Conservation (phyloP, 805 yeast genomes). For the Candida germanica region DNA sequence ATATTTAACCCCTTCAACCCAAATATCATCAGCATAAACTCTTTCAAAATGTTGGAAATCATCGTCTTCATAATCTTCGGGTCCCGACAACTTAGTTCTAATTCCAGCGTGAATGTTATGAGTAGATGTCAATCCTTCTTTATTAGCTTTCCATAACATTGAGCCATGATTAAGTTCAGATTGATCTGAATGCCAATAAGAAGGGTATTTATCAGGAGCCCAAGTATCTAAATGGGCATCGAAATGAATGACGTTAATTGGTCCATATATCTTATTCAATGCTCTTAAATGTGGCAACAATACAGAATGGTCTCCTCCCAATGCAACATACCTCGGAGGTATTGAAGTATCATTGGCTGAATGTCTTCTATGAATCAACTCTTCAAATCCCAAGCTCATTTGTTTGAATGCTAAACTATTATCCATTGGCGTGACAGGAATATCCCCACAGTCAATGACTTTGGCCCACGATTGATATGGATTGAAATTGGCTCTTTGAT, state of each 20-base stretch:
- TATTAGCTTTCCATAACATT: conserved; percentile 77
- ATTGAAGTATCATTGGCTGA: conserved; percentile 18
- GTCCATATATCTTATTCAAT: conserved; percentile 57
- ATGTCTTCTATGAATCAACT: conserved; percentile 46
- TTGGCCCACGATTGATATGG: conserved; percentile 51
- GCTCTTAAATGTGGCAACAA: conserved; percentile 71
- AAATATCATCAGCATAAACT: conserved; percentile 70
- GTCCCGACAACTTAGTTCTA: conserved; percentile 68
- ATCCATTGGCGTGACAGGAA: conserved; percentile 60
- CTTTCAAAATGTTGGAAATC: conserved; percentile 65
- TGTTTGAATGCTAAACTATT: conserved; percentile 50
- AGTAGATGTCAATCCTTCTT: conserved; percentile 62
- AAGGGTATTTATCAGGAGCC: conserved; percentile 70
- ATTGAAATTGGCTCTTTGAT: conserved; percentile 56
- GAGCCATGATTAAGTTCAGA: conserved; percentile 77
- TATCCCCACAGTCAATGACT: conserved; percentile 55
- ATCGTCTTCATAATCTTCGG: conserved; percentile 65
- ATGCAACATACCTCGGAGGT: conserved; percentile 63
- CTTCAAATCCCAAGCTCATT: conserved; percentile 53
- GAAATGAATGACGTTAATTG: conserved; percentile 71
- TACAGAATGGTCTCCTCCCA: conserved; percentile 85
- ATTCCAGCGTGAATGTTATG: conserved; percentile 73
- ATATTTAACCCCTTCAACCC: conserved; percentile 60
- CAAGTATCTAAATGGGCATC: conserved; percentile 86
- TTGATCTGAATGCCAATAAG: conserved; percentile 56